Evolutionary conservation across 2,329 filamentous ascomycete genomes (phyloP).

Genomic region (Chaetomiaceae sp.): DNA sequence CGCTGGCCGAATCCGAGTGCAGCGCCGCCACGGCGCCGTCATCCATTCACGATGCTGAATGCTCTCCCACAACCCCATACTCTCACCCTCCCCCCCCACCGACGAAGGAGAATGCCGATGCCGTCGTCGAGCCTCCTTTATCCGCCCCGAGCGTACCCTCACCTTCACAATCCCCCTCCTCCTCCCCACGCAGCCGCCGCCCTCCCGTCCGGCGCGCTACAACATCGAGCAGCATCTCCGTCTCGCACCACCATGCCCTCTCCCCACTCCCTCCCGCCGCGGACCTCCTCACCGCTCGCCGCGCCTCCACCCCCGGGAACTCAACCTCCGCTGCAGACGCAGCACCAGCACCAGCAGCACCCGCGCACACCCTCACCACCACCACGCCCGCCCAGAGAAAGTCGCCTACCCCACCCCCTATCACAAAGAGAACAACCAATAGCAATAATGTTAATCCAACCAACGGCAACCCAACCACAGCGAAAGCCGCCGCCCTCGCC

Average conservation of each 20-base stretch:
- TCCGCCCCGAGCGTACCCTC: background rate
- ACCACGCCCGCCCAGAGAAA: no score
- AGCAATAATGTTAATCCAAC: no score
- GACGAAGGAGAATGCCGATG: background rate
- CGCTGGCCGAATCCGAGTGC: slow-evolving; percentile 10
- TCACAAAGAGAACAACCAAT: no score
- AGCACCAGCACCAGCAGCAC: background rate
- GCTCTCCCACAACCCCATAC: background rate
- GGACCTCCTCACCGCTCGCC: slow-evolving; percentile 56
- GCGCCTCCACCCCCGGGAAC: slow-evolving; percentile 13
- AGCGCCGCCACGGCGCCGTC: slow-evolving; percentile 27
- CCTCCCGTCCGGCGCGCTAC: slow-evolving; percentile 48
- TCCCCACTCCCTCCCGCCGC: slow-evolving; percentile 64
- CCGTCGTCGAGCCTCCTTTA: background rate
- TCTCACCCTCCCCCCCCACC: background rate
- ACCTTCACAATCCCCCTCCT: slow-evolving; percentile 8
- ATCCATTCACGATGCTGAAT: slow-evolving; percentile 11
- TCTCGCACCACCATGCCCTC: slow-evolving; percentile 49
- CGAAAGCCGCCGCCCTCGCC: slow-evolving; percentile 33
- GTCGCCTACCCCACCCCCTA: no score
- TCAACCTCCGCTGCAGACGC: no score
- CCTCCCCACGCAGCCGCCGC: slow-evolving; percentile 31
- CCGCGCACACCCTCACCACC: no score
- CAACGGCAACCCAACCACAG: no score
- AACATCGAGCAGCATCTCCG: slow-evolving; percentile 40